Conservation (phyloP, 352 stramenopile genomes). For the Phytophthora boehmeriae region DNA sequence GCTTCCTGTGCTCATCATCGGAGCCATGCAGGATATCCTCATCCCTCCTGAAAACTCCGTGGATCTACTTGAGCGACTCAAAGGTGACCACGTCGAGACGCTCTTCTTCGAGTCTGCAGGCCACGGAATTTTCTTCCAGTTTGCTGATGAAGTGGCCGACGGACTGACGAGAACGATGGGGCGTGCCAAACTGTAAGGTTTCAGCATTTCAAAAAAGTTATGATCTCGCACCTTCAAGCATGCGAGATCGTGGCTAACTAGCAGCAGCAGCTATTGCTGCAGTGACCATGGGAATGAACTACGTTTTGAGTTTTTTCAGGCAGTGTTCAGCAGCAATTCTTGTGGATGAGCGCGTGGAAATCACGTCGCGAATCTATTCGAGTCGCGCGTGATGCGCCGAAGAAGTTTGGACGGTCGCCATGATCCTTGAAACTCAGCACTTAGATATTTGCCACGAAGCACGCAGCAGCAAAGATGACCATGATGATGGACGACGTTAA, state of each 20-base stretch:
- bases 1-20: conserved; percentile 58
- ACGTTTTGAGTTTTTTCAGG: too few relatives aligned
- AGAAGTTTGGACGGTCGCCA: too few relatives aligned
- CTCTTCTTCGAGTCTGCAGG: conserved; percentile 41
- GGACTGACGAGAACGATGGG: conserved; percentile 35
- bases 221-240: conserved; percentile 4
- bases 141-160: conserved; percentile 39
- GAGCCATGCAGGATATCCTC: conserved; percentile 48
- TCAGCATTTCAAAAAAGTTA: background rate
- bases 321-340: too few relatives aligned
- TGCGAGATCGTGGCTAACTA: too few relatives aligned
- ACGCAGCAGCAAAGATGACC: background rate
- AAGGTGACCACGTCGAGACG: conserved; percentile 32
- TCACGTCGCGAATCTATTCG: too few relatives aligned
- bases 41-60: conserved; percentile 47
- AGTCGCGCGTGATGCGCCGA: too few relatives aligned
- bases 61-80: conserved; percentile 31
- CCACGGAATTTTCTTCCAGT: conserved; percentile 44
- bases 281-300: too few relatives aligned
- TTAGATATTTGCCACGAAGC: too few relatives aligned
- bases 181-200: conserved; percentile 28
- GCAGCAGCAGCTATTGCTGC: too few relatives aligned
- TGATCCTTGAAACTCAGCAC: too few relatives aligned
- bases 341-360: too few relatives aligned
- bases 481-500: background rate